These are phyloP conservation scores for Chalciporus sphaerocephalus DNA, from an alignment of 768 basidiomycete species.

Conservation along the genomic window DNA sequence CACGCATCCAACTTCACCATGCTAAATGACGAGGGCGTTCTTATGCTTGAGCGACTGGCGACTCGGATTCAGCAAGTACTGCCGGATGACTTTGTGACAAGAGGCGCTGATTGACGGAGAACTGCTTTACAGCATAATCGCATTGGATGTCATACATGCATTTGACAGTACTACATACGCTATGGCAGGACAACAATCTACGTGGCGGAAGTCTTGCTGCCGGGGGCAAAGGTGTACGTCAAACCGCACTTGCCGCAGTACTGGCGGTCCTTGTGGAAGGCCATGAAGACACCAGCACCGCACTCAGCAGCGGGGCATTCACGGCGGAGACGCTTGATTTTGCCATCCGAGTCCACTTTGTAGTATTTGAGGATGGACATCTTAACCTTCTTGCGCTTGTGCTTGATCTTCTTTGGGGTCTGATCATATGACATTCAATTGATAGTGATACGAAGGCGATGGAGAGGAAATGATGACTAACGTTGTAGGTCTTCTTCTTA, in stretches of 20 bases:
- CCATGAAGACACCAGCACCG: slow-evolving; percentile 91
- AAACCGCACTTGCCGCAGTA: slow-evolving; percentile 95
- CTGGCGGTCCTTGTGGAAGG: slow-evolving; percentile 96
- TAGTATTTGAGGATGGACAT: slow-evolving; percentile 99
- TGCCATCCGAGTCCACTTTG: slow-evolving; percentile 99
- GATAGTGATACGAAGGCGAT: background rate
- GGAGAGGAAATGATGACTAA: slow-evolving; percentile 35
- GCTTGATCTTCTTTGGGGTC: slow-evolving; percentile 99
- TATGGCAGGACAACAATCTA: slow-evolving; percentile 33
- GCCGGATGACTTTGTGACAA: no score
- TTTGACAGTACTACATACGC: slow-evolving; percentile 10
- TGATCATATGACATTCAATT: slow-evolving; percentile 26
- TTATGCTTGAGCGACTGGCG: no score
- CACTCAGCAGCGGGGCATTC: slow-evolving; percentile 88
- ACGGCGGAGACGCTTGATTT: slow-evolving; percentile 97
- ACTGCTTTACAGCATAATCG: no score
- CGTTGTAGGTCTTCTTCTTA: slow-evolving; percentile 99
- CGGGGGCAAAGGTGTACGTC: slow-evolving; percentile 81
- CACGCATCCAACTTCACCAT: no score
- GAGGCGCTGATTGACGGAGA: no score
- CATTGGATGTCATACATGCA: no score
- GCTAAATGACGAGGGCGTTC: no score
- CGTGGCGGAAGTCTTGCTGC: slow-evolving; percentile 70
- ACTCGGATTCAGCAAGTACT: no score
- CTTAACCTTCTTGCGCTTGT: slow-evolving; percentile 99